A percentile compares a stretch with the other conserved stretches of the same genome.
Conservation (phyloP, 2,329 filamentous ascomycete genomes). For the Fulvia fulva region DNA sequence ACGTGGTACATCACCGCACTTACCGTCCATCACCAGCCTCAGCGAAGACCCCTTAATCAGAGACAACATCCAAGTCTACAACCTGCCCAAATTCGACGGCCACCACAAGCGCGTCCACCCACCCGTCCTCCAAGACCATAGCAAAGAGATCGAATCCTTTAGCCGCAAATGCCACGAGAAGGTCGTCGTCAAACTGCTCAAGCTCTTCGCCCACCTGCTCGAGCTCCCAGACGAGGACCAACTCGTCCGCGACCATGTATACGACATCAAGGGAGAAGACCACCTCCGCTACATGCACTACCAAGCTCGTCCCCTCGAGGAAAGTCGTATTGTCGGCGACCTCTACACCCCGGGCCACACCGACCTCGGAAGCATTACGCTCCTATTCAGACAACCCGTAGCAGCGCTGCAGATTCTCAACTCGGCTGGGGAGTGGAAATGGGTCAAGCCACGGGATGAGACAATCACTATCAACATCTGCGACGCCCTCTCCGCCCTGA, state of each 20-base stretch:
- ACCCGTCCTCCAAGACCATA: constrained; percentile 41
- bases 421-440: constrained; percentile 38
- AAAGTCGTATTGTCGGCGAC: constrained; percentile 20
- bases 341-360: constrained; percentile 35
- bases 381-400: constrained; percentile 40
- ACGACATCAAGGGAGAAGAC: constrained; percentile 55
- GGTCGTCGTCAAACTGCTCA: constrained; percentile 54
- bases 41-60: constrained; percentile 8
- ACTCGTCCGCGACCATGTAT: constrained; percentile 54
- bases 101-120: constrained; percentile 22
- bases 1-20: background rate
- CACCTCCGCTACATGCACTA: constrained; percentile 48
- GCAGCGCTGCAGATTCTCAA: constrained; percentile 39
- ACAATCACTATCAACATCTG: constrained; percentile 41
- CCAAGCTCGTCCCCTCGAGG: constrained; percentile 21
- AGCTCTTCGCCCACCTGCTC: constrained; percentile 58
- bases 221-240: constrained; percentile 57
- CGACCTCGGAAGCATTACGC: constrained; percentile 40
- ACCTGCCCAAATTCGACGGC: constrained; percentile 51
- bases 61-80: constrained; percentile 59
- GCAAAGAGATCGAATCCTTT: constrained; percentile 55
- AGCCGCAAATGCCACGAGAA: constrained; percentile 48
- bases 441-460: constrained; percentile 37
- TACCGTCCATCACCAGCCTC: background rate
- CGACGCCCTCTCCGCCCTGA: constrained; percentile 38